Evolutionary conservation across 257 asterid genomes (phyloP), one percentile per base, ranked within the genome.

Genomic region (Lithospermum erythrorhizon): DNA sequence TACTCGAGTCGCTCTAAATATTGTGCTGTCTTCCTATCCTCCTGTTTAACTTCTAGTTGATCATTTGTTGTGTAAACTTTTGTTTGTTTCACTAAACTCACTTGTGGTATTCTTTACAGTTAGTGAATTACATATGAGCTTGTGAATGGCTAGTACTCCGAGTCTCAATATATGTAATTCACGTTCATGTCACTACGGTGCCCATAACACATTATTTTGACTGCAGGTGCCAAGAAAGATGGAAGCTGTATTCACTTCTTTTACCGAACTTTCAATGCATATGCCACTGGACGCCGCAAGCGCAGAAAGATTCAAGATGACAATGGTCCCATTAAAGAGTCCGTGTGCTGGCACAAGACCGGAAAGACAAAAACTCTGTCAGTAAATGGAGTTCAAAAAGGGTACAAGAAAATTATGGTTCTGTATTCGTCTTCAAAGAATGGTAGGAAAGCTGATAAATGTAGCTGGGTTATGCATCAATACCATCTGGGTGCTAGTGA

Each of bases 391-490:
- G 25, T 80, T 10, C 87, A 67, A 6, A 89, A 66, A 57, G 99
- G 99, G 2, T 83, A 72, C 15, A 94, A 94, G 80, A 94, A 94
- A 71, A 87, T 94, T 70, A 77, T 93, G 96, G 99, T 94, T 61
- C 83, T 94, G 35, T 85, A 94, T 53, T 66, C 73, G 41, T 61
- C 63, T 7, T 48, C 87, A 10, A 83, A 78, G 77, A 65, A 55
- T 57, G 94, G 83, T 18, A 68, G 80, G 35, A 89, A 82, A 64
- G 82, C 91, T 1, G 86, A 65, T 41, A 93, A 83, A 58, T 80
- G 83, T 63, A 76, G 79, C 30, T 94, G 99, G 99, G 86, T 82
- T 56, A 89, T 94, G 97, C 93, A 94, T 75, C 99, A 94, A 72
- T 87, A 76, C 76, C 97, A 94, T 72, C 77, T 94, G 14, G 99